A percentile compares a stretch with the other conserved stretches of the same genome.
phyloP scores from a whole-genome alignment of 805 yeast species.

The Pichia cabralensis region DNA sequence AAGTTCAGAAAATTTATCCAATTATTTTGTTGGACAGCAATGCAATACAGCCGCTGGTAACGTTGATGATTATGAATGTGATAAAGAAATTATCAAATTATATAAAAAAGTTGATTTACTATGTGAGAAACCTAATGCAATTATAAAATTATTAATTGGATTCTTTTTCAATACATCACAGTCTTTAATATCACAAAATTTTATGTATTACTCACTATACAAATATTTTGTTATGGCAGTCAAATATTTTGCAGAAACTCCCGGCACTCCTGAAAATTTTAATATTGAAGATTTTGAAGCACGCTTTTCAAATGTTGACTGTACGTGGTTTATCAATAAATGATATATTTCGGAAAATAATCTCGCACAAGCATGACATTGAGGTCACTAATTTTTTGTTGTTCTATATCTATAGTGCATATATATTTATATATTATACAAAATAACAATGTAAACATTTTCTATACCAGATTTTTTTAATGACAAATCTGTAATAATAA shows the following conservation, averaged over 20 bases:
- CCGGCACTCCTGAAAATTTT: constrained; percentile 2
- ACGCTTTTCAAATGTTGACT: constrained; percentile 6
- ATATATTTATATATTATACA: too few species aligned
- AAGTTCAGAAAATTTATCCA: constrained; percentile 3
- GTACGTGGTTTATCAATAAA: constrained; percentile 7
- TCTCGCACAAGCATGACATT: too few species aligned
- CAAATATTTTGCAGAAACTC: constrained; percentile 7
- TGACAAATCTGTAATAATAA: too few species aligned
- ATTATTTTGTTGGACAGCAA: constrained; percentile 3
- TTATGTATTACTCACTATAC: constrained; percentile 20
- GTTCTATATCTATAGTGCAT: too few species aligned
- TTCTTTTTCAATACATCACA: constrained; percentile 23
- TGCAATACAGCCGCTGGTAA: not conserved
- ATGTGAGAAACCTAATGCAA: constrained; percentile 11
- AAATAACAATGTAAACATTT: too few species aligned
- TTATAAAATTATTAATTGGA: constrained; percentile 18
- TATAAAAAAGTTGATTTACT: constrained; percentile 10
- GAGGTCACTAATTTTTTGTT: too few species aligned
- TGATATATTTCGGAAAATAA: too few species aligned
- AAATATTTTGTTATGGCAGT: constrained; percentile 15
- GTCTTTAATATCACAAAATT: constrained; percentile 19
- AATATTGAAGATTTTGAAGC: constrained; percentile 4
- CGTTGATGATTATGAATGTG: not conserved
- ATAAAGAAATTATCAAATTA: constrained; percentile 3
- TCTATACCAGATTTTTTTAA: too few species aligned